These are phyloP conservation scores for Colletotrichum tabaci DNA, from an alignment of 2,329 filamentous ascomycete genomes.

Conservation along the genomic window DNA sequence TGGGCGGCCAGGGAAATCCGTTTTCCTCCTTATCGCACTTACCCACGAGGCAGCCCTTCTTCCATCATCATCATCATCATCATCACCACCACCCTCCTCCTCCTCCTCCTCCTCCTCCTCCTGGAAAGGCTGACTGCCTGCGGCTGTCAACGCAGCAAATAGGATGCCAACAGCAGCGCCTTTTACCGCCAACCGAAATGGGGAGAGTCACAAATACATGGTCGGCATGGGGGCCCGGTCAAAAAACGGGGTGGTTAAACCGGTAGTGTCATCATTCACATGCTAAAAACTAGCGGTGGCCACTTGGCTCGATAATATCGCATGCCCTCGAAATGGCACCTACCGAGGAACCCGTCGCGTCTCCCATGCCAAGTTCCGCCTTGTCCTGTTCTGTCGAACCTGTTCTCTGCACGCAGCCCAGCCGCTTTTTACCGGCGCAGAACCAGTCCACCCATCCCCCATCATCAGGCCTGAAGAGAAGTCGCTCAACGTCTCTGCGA, in stretches of 20 bases:
- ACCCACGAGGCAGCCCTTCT: constrained; percentile 9
- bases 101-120: background rate
- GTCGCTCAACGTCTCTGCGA: constrained; percentile 6
- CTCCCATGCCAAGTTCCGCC: constrained; percentile 11
- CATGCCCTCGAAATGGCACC: constrained; percentile 22
- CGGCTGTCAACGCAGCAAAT: constrained; percentile 23
- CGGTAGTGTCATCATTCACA: constrained; percentile 36
- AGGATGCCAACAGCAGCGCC: constrained; percentile 15
- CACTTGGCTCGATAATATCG: constrained; percentile 18
- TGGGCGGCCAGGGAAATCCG: background rate
- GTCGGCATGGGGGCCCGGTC: constrained; percentile 18
- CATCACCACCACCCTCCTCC: background rate
- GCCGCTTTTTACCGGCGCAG: constrained; percentile 15
- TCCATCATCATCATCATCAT: background rate
- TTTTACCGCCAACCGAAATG: constrained; percentile 36
- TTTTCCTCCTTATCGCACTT: constrained; percentile 20
- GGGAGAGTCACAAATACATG: constrained; percentile 23
- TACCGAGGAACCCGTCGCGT: constrained; percentile 34
- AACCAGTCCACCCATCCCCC: constrained; percentile 19
- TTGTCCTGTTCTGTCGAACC: constrained; percentile 23
- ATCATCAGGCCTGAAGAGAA: constrained; percentile 22
- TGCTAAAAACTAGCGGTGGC: constrained; percentile 39
- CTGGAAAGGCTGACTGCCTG: constrained; percentile 17
- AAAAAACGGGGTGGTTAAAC: constrained; percentile 13
- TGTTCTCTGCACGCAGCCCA: constrained; percentile 14